Conservation (phyloP, 495 filamentous ascomycete species). For the Neurospora sp. region DNA sequence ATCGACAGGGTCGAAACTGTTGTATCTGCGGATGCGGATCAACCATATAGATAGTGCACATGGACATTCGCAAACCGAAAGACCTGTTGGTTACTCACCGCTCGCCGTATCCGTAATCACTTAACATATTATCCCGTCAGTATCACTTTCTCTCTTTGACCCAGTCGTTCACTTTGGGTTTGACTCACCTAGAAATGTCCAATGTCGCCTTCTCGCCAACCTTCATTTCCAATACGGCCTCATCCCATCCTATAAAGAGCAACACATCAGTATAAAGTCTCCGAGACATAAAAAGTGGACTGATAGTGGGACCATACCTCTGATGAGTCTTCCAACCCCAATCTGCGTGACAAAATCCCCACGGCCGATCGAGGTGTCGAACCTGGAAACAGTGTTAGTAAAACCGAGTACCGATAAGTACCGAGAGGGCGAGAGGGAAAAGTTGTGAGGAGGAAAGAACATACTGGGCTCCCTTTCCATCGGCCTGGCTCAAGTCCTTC, state of each 20-base stretch:
- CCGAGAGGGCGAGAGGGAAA: not conserved
- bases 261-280: conserved; percentile 5
- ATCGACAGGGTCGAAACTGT: not conserved
- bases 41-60: not conserved
- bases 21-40: not conserved
- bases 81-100: conserved; percentile 37
- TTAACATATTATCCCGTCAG: conserved; percentile 31
- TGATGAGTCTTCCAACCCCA: conserved; percentile 68
- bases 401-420: not conserved
- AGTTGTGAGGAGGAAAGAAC: conserved; percentile 5
- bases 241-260: conserved; percentile 61
- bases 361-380: conserved; percentile 64
- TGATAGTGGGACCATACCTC: conserved; percentile 40
- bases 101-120: conserved; percentile 72
- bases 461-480: conserved; percentile 39
- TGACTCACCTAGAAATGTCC: conserved; percentile 61
- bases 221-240: conserved; percentile 70
- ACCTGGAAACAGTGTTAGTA: conserved; percentile 36
- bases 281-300: not conserved
- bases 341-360: conserved; percentile 58
- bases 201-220: conserved; percentile 72
- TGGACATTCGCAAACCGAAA: not conserved
- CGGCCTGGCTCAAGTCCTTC: conserved; percentile 48
- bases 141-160: not conserved
- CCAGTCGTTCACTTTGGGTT: not conserved